Evolutionary conservation across 306 rosid species (phyloP).

Genomic region (Pterocarpus santalinus): DNA sequence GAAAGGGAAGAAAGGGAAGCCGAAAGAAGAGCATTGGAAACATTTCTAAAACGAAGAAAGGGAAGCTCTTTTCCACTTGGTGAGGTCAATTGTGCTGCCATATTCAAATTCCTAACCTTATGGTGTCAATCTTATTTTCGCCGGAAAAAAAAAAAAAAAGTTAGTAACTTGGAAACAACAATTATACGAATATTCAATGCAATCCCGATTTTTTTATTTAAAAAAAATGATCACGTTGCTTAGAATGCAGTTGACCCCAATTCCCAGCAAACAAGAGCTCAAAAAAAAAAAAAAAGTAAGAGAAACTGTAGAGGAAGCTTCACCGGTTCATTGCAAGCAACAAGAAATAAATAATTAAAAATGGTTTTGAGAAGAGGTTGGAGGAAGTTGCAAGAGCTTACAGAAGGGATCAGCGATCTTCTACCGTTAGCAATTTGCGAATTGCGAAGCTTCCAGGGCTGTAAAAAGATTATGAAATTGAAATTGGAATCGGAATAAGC

Average conservation of each 20-base stretch:
- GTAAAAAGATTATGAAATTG: neutral
- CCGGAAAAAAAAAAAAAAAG: neutral
- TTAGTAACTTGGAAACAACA: neutral
- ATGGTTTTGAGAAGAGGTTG: neutral
- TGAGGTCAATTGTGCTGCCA: neutral
- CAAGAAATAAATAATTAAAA: neutral
- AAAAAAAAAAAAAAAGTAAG: neutral
- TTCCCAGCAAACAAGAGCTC: conserved; percentile 6
- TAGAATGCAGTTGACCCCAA: conserved; percentile 20
- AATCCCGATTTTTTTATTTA: neutral
- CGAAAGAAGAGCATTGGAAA: neutral
- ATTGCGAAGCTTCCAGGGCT: conserved; percentile 1
- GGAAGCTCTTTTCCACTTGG: neutral
- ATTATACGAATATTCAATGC: neutral
- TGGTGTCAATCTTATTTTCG: conserved; percentile 1
- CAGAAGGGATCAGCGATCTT: conserved; percentile 47
- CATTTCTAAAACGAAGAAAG: conserved; percentile 25
- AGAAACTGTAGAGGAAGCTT: neutral
- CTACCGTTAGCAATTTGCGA: conserved; percentile 20
- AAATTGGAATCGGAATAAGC: no score
- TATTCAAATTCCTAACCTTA: neutral
- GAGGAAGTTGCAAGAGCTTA: conserved; percentile 42
- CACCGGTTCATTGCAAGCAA: conserved; percentile 6
- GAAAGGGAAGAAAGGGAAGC: neutral
- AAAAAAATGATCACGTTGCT: neutral